Conservation (phyloP, 495 filamentous ascomycete genomes). For the Paragyromitra xinjiangensis region DNA sequence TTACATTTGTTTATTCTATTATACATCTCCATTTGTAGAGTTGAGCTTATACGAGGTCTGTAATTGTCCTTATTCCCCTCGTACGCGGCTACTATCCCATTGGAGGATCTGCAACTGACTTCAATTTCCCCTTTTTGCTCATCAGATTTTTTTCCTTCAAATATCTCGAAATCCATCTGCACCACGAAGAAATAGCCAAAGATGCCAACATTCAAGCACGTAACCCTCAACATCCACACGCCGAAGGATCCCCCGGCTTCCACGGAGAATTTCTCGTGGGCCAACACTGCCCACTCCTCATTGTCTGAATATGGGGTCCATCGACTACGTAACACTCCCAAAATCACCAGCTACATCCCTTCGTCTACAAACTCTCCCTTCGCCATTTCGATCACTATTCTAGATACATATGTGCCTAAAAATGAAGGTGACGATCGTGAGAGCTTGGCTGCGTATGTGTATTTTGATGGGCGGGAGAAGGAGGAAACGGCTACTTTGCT, state of each 20-base stretch:
- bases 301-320: conserved; percentile 93
- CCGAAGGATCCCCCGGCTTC: conserved; percentile 55
- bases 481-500: conserved; percentile 97
- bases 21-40: conserved; percentile 1
- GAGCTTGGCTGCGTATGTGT: conserved; percentile 92
- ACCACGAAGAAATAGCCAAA: conserved; percentile 14
- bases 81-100: neutral
- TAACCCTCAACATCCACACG: conserved; percentile 57
- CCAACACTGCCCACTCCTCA: conserved; percentile 66
- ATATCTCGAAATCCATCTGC: conserved; percentile 6
- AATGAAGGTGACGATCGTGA: conserved; percentile 75
- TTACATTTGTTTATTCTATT: conserved; percentile 25
- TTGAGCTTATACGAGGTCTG: conserved; percentile 31
- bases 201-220: conserved; percentile 58
- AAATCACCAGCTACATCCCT: conserved; percentile 96
- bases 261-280: conserved; percentile 56
- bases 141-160: conserved; percentile 18
- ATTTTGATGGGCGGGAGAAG: conserved; percentile 94
- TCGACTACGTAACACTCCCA: conserved; percentile 85
- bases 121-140: conserved; percentile 33
- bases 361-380: conserved; percentile 78
- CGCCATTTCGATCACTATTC: conserved; percentile 92
- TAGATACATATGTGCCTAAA: conserved; percentile 86
- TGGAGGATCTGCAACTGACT: conserved; percentile 17
- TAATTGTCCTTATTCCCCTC: neutral